A percentile compares a stretch with the other conserved stretches of the same genome.
Evolutionary conservation across 768 basidiomycete genomes (phyloP).

Genomic region (Phlebiopsis flavidoalba): DNA sequence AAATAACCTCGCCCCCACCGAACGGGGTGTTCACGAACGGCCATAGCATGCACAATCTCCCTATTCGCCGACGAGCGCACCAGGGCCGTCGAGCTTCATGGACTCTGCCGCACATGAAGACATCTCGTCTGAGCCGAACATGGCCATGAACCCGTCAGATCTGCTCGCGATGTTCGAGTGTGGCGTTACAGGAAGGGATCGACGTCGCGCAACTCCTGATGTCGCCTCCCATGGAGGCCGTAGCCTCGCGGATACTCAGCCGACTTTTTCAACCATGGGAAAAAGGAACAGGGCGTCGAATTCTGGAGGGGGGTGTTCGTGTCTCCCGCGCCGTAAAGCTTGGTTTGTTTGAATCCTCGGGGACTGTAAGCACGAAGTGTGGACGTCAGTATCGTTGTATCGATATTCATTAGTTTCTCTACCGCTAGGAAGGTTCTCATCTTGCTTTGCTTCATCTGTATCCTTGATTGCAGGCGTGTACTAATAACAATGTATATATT

Average conservation of each 20-base stretch:
- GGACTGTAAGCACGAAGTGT: not conserved
- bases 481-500: not conserved
- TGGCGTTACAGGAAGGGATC: conserved; percentile 1
- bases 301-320: not conserved
- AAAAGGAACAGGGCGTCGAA: not conserved
- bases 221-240: conserved; percentile 4
- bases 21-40: conserved; percentile 13
- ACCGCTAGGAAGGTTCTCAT: not conserved
- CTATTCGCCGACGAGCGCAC: not conserved
- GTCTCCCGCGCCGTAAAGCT: not conserved
- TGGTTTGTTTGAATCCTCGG: not conserved
- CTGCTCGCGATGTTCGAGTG: conserved; percentile 14
- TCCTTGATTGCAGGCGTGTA: not conserved
- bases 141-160: conserved; percentile 10
- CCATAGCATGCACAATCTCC: conserved; percentile 7
- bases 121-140: not conserved
- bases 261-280: not conserved
- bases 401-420: not conserved
- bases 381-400: not conserved
- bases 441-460: not conserved
- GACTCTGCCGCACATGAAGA: not conserved
- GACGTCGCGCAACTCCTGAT: conserved; percentile 13
- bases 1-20: conserved; percentile 14
- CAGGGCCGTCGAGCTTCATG: conserved; percentile 9
- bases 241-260: not conserved